phyloP scores from a whole-genome alignment of 2,329 filamentous ascomycete species.

The Paraphoma chrysanthemicola region DNA sequence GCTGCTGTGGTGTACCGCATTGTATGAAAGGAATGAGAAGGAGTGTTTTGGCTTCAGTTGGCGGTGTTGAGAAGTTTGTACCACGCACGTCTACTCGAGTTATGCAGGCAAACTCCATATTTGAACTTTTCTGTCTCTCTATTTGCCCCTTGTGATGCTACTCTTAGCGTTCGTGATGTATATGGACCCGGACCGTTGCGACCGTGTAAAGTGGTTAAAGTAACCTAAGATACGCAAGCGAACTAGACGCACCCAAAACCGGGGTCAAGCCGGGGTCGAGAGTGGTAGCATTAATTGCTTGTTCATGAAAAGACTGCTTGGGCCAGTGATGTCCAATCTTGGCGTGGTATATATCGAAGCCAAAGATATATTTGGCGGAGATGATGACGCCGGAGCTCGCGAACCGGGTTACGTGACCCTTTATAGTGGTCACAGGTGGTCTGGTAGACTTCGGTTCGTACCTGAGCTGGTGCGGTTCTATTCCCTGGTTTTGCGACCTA shows the following conservation, averaged over 20 bases:
- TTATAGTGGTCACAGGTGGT: neutral
- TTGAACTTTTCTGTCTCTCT: conserved; percentile 12
- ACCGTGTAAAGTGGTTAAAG: conserved; percentile 33
- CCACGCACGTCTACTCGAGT: neutral
- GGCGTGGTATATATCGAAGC: neutral
- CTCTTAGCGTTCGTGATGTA: conserved; percentile 18
- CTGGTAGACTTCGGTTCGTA: neutral
- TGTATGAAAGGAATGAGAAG: neutral
- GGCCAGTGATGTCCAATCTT: neutral
- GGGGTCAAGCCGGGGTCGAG: conserved; percentile 7
- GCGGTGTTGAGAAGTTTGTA: neutral
- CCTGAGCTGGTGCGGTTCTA: no score
- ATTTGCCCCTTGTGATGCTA: conserved; percentile 25
- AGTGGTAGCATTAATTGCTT: conserved; percentile 13
- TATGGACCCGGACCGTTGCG: conserved; percentile 38
- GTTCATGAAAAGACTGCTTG: conserved; percentile 13
- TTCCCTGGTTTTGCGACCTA: no score
- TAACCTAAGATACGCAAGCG: conserved; percentile 10
- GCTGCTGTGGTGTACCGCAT: conserved; percentile 31
- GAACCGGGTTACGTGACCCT: neutral
- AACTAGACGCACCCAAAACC: conserved; percentile 5
- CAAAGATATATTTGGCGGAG: conserved; percentile 5
- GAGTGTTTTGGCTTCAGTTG: neutral
- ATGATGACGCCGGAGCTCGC: neutral
- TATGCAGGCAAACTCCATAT: conserved; percentile 8